phyloP scores from a whole-genome alignment of 495 filamentous ascomycete species.

The Tuber aestivum region DNA sequence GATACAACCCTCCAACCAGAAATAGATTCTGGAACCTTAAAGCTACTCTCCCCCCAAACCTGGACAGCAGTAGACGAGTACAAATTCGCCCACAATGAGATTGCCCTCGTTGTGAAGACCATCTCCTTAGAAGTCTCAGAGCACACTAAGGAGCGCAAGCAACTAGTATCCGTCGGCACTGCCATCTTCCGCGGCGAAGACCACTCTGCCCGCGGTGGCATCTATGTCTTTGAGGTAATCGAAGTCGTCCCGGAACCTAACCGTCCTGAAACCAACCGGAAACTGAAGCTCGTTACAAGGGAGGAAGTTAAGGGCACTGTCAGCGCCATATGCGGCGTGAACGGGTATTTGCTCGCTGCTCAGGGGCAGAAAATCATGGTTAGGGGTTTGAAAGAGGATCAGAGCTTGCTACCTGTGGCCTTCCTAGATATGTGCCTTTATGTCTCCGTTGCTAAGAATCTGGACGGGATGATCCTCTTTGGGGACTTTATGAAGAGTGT shows the following conservation, averaged over 20 bases:
- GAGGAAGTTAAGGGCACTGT: conserved; percentile 94
- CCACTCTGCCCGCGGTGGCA: conserved; percentile 69
- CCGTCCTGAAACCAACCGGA: conserved; percentile 73
- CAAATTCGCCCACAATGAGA: conserved; percentile 64
- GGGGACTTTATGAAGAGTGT: conserved; percentile 87
- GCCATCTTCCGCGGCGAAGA: conserved; percentile 81
- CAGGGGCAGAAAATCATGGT: conserved; percentile 97
- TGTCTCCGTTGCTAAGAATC: conserved; percentile 71
- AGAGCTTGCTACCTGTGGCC: conserved; percentile 80
- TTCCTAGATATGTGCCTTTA: conserved; percentile 98
- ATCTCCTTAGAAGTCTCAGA: conserved; percentile 86
- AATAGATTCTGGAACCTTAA: conserved; percentile 61
- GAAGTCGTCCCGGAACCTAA: conserved; percentile 84
- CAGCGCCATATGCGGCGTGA: conserved; percentile 81
- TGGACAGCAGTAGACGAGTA: conserved; percentile 72
- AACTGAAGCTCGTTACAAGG: conserved; percentile 75
- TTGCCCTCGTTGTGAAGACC: conserved; percentile 71
- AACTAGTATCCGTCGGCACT: conserved; percentile 78
- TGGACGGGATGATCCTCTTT: conserved; percentile 77
- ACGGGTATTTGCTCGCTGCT: conserved; percentile 82
- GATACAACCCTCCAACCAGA: conserved; percentile 61
- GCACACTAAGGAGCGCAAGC: conserved; percentile 73
- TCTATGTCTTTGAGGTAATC: conserved; percentile 90
- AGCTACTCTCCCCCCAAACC: conserved; percentile 65
- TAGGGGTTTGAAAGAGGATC: conserved; percentile 88